These are phyloP conservation scores for Moesziomyces globuligerus DNA, from an alignment of 1,284 basidiomycete genomes.

Conservation along the genomic window DNA sequence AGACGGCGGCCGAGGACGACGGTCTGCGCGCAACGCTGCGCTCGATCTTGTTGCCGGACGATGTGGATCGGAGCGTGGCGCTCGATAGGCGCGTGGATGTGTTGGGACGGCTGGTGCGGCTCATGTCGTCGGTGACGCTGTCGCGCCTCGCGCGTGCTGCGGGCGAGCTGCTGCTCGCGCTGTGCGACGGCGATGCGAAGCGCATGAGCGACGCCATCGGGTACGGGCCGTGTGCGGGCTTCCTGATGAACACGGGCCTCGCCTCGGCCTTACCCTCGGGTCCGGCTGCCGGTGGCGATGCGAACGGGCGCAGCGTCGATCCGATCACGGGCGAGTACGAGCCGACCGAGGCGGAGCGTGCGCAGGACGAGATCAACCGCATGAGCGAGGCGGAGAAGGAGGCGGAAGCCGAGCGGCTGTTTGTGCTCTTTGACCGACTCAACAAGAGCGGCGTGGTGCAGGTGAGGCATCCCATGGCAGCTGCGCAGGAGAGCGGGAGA, in stretches of 20 bases:
- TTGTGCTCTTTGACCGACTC: constrained; percentile 58
- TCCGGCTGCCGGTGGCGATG: background rate
- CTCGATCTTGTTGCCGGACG: constrained; percentile 34
- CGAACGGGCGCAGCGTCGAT: constrained; percentile 36
- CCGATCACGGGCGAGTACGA: constrained; percentile 59
- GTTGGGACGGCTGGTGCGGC: constrained; percentile 45
- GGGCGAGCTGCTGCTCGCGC: constrained; percentile 52
- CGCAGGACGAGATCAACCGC: constrained; percentile 31
- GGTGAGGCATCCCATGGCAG: constrained; percentile 48
- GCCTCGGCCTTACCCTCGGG: constrained; percentile 42
- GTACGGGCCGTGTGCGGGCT: constrained; percentile 61
- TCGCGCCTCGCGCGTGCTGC: constrained; percentile 46
- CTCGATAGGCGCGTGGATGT: constrained; percentile 51
- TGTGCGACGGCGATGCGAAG: constrained; percentile 44
- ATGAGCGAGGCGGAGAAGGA: constrained; percentile 61
- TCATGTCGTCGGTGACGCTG: constrained; percentile 51
- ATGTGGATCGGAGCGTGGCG: constrained; percentile 43
- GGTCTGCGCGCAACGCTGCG: constrained; percentile 16
- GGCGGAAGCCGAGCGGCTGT: constrained; percentile 54
- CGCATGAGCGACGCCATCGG: constrained; percentile 51
- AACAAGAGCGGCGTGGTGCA: constrained; percentile 56
- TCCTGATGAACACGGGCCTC: constrained; percentile 47
- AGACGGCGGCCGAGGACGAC: constrained; percentile 43
- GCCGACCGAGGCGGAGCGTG: constrained; percentile 37
- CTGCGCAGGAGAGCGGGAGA: constrained; percentile 29